A percentile compares a stretch with the other conserved stretches of the same genome.
Evolutionary conservation across 768 basidiomycete species (phyloP).

Genomic region (Sarcomyxa edulis): DNA sequence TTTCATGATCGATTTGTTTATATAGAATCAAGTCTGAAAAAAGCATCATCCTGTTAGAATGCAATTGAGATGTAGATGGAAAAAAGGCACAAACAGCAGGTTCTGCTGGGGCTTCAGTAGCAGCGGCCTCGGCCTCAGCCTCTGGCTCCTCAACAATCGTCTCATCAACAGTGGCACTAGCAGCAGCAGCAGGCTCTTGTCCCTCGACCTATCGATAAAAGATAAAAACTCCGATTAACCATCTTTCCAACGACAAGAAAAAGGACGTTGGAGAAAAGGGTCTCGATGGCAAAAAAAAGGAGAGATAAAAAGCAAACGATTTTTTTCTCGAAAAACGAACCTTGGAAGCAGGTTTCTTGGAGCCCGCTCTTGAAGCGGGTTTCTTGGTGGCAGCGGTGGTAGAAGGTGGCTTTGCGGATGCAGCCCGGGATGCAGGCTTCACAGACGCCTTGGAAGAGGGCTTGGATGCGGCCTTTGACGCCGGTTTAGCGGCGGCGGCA

Average conservation of each 20-base stretch:
- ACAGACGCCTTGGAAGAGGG: slow-evolving; percentile 31
- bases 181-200: slow-evolving; percentile 31
- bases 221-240: slow-evolving; percentile 8
- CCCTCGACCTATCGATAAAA: slow-evolving; percentile 28
- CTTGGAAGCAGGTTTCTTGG: slow-evolving; percentile 46
- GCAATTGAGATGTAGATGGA: neutral
- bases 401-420: slow-evolving; percentile 36
- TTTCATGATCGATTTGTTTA: neutral
- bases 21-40: neutral
- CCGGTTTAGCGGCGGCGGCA: slow-evolving; percentile 27
- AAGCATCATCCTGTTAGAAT: no score
- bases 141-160: slow-evolving; percentile 56
- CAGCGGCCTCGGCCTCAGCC: slow-evolving; percentile 33
- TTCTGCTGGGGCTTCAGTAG: slow-evolving; percentile 6
- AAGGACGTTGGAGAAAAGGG: slow-evolving; percentile 9
- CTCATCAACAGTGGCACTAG: slow-evolving; percentile 29
- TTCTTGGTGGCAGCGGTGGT: slow-evolving; percentile 22
- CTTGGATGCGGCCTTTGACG: slow-evolving; percentile 33
- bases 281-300: slow-evolving; percentile 9
- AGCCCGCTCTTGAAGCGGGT: slow-evolving; percentile 21
- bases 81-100: neutral
- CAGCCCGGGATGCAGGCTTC: slow-evolving; percentile 21
- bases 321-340: slow-evolving; percentile 21
- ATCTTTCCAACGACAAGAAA: slow-evolving; percentile 12
- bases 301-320: slow-evolving; percentile 3